Conservation (phyloP, 345 rosid genomes). For the Aquilaria yunnanensis region DNA sequence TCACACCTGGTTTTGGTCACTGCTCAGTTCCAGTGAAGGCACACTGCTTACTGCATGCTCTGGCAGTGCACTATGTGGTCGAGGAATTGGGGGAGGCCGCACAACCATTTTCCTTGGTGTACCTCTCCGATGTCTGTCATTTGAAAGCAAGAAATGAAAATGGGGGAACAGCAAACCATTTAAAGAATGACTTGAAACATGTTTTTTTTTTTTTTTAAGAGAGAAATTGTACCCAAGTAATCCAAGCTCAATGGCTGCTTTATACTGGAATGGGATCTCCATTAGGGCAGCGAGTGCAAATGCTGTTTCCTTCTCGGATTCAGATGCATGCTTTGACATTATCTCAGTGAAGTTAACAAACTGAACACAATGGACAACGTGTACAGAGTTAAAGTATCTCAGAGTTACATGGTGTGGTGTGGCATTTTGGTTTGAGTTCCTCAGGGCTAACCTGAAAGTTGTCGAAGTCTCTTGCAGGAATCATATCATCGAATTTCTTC, state of each 20-base stretch:
- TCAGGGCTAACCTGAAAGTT: conserved; percentile 53
- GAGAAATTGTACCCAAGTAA: conserved; percentile 50
- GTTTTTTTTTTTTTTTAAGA: neutral
- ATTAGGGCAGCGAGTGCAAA: conserved; percentile 91
- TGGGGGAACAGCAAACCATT: neutral
- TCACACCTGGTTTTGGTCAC: conserved; percentile 48
- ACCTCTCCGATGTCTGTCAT: conserved; percentile 37
- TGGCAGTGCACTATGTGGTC: conserved; percentile 20
- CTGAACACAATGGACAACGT: conserved; percentile 20
- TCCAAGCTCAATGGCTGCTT: conserved; percentile 51
- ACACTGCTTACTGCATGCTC: conserved; percentile 17
- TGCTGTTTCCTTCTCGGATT: conserved; percentile 56
- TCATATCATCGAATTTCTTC: conserved; percentile 67
- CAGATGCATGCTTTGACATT: conserved; percentile 41
- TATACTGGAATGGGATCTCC: conserved; percentile 87
- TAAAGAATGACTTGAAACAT: neutral
- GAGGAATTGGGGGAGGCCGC: conserved; percentile 59
- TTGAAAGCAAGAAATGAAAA: conserved; percentile 4
- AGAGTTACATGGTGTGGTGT: neutral
- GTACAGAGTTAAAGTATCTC: neutral
- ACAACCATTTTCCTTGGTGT: conserved; percentile 45
- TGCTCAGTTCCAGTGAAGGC: conserved; percentile 8
- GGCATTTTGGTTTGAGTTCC: neutral
- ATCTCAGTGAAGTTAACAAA: conserved; percentile 84
- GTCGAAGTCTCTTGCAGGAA: conserved; percentile 64